phyloP scores from a whole-genome alignment of 2,329 filamentous ascomycete genomes.

The Alternaria infectoria region DNA sequence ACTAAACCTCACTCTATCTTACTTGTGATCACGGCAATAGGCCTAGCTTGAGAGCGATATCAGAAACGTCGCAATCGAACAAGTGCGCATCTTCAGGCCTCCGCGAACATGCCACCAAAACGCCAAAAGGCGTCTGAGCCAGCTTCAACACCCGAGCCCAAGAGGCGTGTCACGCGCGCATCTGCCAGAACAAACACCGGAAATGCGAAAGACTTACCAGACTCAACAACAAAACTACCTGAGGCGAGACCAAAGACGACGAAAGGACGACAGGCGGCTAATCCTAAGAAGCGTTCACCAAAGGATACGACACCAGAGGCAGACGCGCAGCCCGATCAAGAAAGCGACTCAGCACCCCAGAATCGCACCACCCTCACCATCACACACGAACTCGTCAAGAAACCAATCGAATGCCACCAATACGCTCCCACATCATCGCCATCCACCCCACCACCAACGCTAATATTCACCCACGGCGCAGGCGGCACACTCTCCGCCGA shows the following conservation, averaged over 20 bases:
- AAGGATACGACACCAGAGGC: neutral
- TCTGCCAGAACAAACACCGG: neutral
- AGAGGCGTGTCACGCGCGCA: conserved; percentile 18
- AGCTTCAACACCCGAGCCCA: neutral
- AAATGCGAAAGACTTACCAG: neutral
- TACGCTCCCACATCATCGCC: conserved; percentile 10
- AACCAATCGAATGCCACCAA: conserved; percentile 25
- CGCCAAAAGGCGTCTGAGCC: conserved; percentile 4
- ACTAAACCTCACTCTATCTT: neutral
- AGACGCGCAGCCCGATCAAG: neutral
- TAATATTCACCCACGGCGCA: conserved; percentile 56
- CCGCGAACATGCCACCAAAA: conserved; percentile 8
- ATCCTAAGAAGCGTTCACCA: neutral
- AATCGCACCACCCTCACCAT: conserved; percentile 14
- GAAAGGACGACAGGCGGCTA: accelerated
- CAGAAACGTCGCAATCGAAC: neutral
- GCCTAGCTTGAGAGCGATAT: neutral
- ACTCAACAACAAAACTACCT: neutral
- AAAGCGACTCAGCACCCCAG: neutral
- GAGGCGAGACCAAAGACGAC: neutral
- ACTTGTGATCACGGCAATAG: neutral
- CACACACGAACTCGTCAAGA: conserved; percentile 22
- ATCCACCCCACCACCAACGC: neutral
- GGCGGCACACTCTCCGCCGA: conserved; percentile 50
- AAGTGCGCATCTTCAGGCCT: neutral